Base-by-base conservation (phyloP, 2,329 filamentous ascomycete species). In the Aspergillus neoniger region DNA sequence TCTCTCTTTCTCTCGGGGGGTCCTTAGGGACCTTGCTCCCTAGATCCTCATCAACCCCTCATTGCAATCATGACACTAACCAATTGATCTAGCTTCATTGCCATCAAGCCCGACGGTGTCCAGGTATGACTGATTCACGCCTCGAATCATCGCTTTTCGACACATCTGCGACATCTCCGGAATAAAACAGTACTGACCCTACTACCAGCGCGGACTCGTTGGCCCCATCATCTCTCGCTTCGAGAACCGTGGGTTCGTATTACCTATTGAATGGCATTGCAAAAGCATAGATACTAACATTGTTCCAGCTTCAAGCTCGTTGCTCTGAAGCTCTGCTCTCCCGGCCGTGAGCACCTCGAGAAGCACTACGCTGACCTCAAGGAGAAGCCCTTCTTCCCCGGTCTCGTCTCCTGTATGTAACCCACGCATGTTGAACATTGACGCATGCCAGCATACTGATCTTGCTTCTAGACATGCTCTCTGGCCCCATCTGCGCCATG, bases 51-150 rank as follows among this genome's bases (percentile, higher is more conserved):
- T 36, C n/a, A 61, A 60, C 63, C 67, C 66, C 64, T 65, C 64
- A 58, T 63, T 61, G 15, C 19, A 43, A 17, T 38, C 62, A 43
- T 63, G 59, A 30, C 62, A 70, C 73, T 78, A 70, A 79, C 60
- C 54, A 62, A 64, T 62, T 71, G 64, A 60, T 64, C 71, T 76
- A 98, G 94, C 85, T 98, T 98, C 91, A 98, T 98, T 87, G 95
- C 95, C 80, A 92, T 99, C 88, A 99, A 99, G 92, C 95, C 94
- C 74, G 95, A 98, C 84, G 95, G 95, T 81, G 95, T 98, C 84
- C 95, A 97, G 89, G 92, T 96, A 89, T 72, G 73, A 57, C 59
- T 51, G 25, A 55, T 25, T 39, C 30, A 38, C 8, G 14, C 21
- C 41, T 25, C 14, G 17, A 21, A 44, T 14, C 28, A 32, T 32